Evolutionary conservation across 495 filamentous ascomycete genomes (phyloP), one percentile per base, ranked within the genome.

Genomic region (Aspergillus indologenus): DNA sequence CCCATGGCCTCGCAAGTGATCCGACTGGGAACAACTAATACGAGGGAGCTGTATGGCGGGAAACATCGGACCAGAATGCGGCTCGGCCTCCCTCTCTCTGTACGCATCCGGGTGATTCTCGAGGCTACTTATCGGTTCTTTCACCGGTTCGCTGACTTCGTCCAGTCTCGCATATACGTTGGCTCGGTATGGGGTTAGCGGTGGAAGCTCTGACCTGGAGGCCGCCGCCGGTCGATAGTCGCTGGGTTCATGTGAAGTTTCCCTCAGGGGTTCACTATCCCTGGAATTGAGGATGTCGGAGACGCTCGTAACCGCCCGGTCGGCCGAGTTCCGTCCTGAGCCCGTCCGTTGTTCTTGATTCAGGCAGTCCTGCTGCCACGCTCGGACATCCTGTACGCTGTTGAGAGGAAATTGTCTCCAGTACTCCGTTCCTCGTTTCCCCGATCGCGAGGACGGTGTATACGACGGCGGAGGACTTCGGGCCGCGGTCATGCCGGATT

Each of bases 341-440:
- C 5, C 44, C 34, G 45, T 8, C 11, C 9, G 15, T 5, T 21
- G 43, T n/a, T 49, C 34, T 15, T 56, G 51, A 14, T 26, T 53
- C 11, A 46, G 60, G 45, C 62, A 73, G 44, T 69, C 65, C n/a
- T 63, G 50, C 60, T 75, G 69, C 73, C 75, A 78, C 34, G 59
- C 58, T n/a, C 72, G 71, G 14, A 76, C 66, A 51, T 67, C 72
- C 5, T 61, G 43, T 1, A 65, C 65, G 18, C 68, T 70, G 19
- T 68, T 63, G n/a, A 78, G 63, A 17, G 73, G 75, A 49, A 70
- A 74, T 12, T 58, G 55, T 34, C 65, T 65, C 75, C 75, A 77
- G 24, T 71, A 64, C 4, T 76, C 72, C 5, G 66, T 62, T 7
- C 72, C 75, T 46, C 57, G 63, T 62, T 71, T 74, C 5, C 64